Percentiles rank a stretch among this genome's conserved stretches.
phyloP scores from a whole-genome alignment of 1,139 yeast species.

The Yamadazyma trypodendri region DNA sequence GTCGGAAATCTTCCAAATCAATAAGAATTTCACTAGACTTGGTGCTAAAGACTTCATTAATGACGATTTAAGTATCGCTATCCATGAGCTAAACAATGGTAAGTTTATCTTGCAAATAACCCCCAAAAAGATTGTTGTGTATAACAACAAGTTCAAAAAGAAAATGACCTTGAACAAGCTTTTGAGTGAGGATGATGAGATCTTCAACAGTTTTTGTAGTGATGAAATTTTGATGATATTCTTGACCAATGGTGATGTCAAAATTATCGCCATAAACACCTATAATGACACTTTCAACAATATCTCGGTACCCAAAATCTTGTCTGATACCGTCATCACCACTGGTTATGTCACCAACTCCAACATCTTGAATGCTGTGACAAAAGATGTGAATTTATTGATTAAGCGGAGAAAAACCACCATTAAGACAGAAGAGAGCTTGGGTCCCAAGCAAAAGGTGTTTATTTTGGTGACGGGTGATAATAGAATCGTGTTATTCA shows the following conservation, averaged over 20 bases:
- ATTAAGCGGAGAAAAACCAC: constrained; percentile 31
- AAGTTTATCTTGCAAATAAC: constrained; percentile 74
- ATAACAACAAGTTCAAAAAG: constrained; percentile 59
- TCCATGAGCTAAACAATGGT: constrained; percentile 60
- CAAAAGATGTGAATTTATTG: constrained; percentile 36
- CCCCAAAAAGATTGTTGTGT: constrained; percentile 61
- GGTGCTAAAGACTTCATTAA: constrained; percentile 65
- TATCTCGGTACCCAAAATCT: constrained; percentile 48
- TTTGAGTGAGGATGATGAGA: constrained; percentile 39
- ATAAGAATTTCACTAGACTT: constrained; percentile 63
- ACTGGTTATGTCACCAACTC: constrained; percentile 63
- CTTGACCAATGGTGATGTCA: constrained; percentile 56
- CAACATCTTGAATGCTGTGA: constrained; percentile 39
- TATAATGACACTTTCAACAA: constrained; percentile 37
- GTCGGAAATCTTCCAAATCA: constrained; percentile 73
- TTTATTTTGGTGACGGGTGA: constrained; percentile 76
- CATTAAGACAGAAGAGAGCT: constrained; percentile 12
- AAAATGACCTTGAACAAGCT: constrained; percentile 36
- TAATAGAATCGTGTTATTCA: constrained; percentile 66
- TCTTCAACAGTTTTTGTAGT: constrained; percentile 51
- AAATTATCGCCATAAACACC: constrained; percentile 44
- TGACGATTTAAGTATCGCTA: constrained; percentile 63
- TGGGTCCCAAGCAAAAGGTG: constrained; percentile 44
- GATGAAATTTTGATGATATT: constrained; percentile 54
- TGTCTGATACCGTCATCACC: constrained; percentile 63